Evolutionary conservation across 2,329 filamentous ascomycete genomes (phyloP), one percentile per base, ranked within the genome.

Genomic region (Blastomyces percursus): DNA sequence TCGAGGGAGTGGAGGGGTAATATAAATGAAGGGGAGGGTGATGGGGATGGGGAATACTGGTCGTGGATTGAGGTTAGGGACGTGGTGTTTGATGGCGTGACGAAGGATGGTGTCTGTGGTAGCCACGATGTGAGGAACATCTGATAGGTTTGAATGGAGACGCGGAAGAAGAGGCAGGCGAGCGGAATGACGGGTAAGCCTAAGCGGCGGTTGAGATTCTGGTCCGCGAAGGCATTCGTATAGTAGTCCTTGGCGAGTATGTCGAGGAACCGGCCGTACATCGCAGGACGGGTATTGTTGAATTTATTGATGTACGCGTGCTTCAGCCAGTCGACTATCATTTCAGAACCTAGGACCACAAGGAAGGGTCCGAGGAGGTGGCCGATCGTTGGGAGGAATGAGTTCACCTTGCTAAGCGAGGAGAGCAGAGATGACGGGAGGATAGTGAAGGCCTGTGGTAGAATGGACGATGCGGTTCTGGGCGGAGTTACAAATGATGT

Each of bases 231-330:
- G 2, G 93, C 93, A 60, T 96, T 93, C 0, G 91, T 93, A 73
- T 99, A 99, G 76, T 99, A 99, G 74, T 99, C 94, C 74, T 97
- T 97, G 67, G 91, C 92, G 8, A 99, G 79, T 4, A 99, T 90
- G 71, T 99, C 95, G 19, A 97, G 82, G 72, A 94, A 96, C 30
- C 91, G 86, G 60, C 86, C 84, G 74, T 99, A 99, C 62, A 99
- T 89, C 7, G 84, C 85, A 2, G 94, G 94, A 66, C 94, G 93
- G 68, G 92, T 91, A 69, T 96, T 96, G 80, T 99, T 99, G 79
- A 99, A 99, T 73, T 99, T 99, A 72, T 87, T 92, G 73, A 99
- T 95, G 73, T 97, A 99, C 27, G 91, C 91, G 72, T 99, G 95
- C 75, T 99, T 99, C 74, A 96, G 84, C 84, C 90, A 92, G 75